Evolutionary conservation across 345 rosid genomes (phyloP), one percentile per base, ranked within the genome.

Genomic region (Syzygium oleosum): DNA sequence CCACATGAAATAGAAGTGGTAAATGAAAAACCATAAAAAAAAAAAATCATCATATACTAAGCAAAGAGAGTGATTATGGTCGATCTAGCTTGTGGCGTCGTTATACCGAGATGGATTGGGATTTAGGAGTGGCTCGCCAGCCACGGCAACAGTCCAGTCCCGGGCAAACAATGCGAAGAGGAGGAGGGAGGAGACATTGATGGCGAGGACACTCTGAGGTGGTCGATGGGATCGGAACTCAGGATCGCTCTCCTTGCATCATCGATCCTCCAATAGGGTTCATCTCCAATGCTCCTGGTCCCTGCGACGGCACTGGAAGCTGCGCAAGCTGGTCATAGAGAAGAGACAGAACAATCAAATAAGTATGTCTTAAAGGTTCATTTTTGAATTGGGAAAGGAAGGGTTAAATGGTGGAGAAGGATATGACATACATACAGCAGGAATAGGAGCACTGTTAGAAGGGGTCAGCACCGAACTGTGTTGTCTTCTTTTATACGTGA

Each of bases 401-500:
- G 29, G 52, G 12, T 11, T 5, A 11, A 58, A 41, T 4, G 25
- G 84, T 23, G 41, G 83, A 86, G 38, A 52, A 52, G 59, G 38
- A 53, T 22, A 23, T n/a, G 59, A 53, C 58, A 15, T 84, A 52
- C 88, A 52, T 89, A 90, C 94, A 31, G 87, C 85, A 51, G 87
- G 88, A 51, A 85, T 38, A 38, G 85, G 73, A 78, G 78, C 86
- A 54, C 49, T 16, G 59, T 22, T 43, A 19, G 52, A 29, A 41
- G 86, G 86, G 31, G 16, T 52, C 83, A 38, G 83, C 83, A 38
- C 83, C 49, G 14, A 38, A 52, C 86, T 5, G 27, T 90, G 85
- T 65, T 87, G 85, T 90, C 94, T 86, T 88, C 95, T 91, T 46
- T 91, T 93, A 89, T 91, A 93, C 7, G 93, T 90, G 54, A 87